These are phyloP conservation scores for Ambrosia trifida DNA, from an alignment of 129 eudicot genomes.

Conservation along the genomic window DNA sequence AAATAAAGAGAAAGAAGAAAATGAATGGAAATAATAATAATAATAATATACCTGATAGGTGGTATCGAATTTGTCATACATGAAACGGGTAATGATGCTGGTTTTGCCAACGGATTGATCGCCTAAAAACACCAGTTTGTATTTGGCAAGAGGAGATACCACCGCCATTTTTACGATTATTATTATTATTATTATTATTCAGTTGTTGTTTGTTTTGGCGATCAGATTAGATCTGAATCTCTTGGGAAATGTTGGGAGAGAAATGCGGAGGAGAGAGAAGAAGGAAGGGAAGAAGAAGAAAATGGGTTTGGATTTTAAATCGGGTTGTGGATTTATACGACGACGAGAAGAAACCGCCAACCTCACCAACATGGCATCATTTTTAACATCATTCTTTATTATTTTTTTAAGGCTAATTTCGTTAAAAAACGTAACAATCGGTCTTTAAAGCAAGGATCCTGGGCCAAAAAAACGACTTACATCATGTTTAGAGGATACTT, in stretches of 20 bases:
- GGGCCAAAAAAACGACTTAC: too few species aligned
- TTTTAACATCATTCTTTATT: too few species aligned
- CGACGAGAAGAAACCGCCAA: slow-evolving; percentile 34
- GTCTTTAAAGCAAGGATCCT: too few species aligned
- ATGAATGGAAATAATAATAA: background rate
- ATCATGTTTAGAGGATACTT: too few species aligned
- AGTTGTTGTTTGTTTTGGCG: slow-evolving; percentile 13
- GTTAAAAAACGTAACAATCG: too few species aligned
- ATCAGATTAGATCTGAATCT: slow-evolving; percentile 41
- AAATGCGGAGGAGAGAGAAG: slow-evolving; percentile 8
- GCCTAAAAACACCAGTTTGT: slow-evolving; percentile 80
- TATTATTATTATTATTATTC: background rate
- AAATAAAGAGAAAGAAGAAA: background rate
- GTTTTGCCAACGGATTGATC: slow-evolving; percentile 97
- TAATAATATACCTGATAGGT: slow-evolving; percentile 39
- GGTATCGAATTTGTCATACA: slow-evolving; percentile 78
- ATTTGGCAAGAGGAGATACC: slow-evolving; percentile 61
- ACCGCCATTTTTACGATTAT: slow-evolving; percentile 32
- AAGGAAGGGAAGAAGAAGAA: slow-evolving; percentile 32
- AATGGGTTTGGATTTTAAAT: slow-evolving; percentile 26
- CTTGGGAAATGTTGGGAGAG: slow-evolving; percentile 16
- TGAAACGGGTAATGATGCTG: slow-evolving; percentile 87
- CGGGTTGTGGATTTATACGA: slow-evolving; percentile 27
- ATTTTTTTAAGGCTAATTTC: too few species aligned
- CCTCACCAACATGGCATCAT: background rate